These are phyloP conservation scores for Oryza longistaminata DNA, from an alignment of 176 grass and related monocot species.

Conservation along the genomic window DNA sequence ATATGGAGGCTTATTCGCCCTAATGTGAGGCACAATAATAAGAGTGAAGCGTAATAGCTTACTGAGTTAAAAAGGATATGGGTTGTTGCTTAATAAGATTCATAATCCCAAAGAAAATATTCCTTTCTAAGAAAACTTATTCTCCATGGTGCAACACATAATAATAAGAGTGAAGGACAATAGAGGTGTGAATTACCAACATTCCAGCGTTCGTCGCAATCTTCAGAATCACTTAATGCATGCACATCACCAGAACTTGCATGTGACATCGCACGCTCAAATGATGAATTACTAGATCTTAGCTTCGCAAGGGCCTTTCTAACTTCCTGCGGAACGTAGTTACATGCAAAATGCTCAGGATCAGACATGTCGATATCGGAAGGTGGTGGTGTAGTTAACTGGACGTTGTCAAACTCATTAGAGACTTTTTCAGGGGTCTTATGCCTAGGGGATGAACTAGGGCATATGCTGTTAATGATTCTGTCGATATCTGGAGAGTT, in stretches of 20 bases:
- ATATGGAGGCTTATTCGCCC: conserved; percentile 3
- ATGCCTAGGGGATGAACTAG: neutral
- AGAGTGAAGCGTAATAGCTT: neutral
- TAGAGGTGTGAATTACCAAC: conserved; percentile 24
- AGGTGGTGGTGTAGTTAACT: neutral
- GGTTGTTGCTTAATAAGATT: conserved; percentile 2
- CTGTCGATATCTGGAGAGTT: conserved; percentile 22
- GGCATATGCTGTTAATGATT: conserved; percentile 20
- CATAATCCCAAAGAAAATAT: neutral
- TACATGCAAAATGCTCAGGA: conserved; percentile 33
- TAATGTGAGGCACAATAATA: neutral
- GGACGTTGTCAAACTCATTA: neutral
- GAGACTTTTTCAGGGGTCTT: conserved; percentile 24
- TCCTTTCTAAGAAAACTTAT: neutral
- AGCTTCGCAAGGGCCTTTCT: conserved; percentile 32
- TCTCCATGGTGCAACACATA: neutral
- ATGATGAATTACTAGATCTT: neutral
- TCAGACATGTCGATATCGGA: conserved; percentile 35
- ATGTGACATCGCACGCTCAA: conserved; percentile 4
- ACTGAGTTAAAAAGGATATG: neutral
- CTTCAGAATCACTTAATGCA: conserved; percentile 45
- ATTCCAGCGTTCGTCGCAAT: neutral
- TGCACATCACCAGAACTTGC: conserved; percentile 2
- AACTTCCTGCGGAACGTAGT: conserved; percentile 35
- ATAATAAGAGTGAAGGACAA: neutral